These are phyloP conservation scores for Dactylellina drechsleri DNA, from an alignment of 2,329 filamentous ascomycete species.

Conservation along the genomic window DNA sequence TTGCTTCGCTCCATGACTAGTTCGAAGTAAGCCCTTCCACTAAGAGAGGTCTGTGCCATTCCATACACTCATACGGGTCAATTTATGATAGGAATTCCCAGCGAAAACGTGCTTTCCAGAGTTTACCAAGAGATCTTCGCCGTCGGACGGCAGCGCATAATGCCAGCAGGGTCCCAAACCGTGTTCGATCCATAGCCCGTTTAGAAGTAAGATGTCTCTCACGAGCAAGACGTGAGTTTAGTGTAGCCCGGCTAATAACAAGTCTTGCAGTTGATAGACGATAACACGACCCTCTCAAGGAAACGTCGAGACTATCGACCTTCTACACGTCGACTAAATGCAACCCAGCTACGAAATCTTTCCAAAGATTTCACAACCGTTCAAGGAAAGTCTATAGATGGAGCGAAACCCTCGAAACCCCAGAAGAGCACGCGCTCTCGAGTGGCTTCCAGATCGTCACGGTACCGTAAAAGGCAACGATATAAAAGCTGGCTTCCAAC, in stretches of 20 bases:
- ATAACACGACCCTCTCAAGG: conserved; percentile 30
- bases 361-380: neutral
- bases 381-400: too few species aligned
- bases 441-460: conserved; percentile 65
- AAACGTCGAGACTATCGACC: conserved; percentile 41
- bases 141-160: conserved; percentile 94
- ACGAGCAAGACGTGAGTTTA: neutral
- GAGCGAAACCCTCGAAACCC: neutral
- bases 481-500: conserved; percentile 95
- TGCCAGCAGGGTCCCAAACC: conserved; percentile 84
- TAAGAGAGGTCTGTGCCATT: neutral
- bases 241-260: conserved; percentile 6
- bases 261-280: conserved; percentile 29
- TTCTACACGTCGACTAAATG: conserved; percentile 57
- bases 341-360: conserved; percentile 58
- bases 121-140: conserved; percentile 84
- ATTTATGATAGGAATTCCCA: conserved; percentile 36
- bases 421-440: conserved; percentile 67
- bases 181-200: conserved; percentile 67
- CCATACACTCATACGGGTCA: neutral
- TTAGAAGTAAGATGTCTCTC: conserved; percentile 55
- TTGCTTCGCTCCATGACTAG: conserved; percentile 45
- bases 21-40: conserved; percentile 30
- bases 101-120: conserved; percentile 80
- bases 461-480: conserved; percentile 84